Conservation (phyloP, 768 basidiomycete species). For the Termitomyces sp. region DNA sequence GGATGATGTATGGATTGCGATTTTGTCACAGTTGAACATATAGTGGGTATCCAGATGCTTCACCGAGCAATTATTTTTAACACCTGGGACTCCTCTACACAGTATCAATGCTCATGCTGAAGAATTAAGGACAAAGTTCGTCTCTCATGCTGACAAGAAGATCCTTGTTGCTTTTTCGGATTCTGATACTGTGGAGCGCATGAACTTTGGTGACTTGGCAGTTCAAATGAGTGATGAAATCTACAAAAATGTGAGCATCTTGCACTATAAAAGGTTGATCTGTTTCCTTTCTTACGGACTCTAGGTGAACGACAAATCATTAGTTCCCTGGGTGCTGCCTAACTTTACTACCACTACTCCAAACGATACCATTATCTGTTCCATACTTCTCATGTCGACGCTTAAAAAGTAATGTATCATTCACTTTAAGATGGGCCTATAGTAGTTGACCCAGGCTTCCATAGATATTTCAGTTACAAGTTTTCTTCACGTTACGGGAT, state of each 20-base stretch:
- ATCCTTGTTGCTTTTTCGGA: slow-evolving; percentile 19
- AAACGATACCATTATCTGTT: slow-evolving; percentile 5
- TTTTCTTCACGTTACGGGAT: slow-evolving; percentile 16
- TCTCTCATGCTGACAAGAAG: slow-evolving; percentile 29
- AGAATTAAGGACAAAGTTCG: slow-evolving; percentile 29
- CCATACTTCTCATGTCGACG: slow-evolving; percentile 7
- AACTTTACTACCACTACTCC: slow-evolving; percentile 3
- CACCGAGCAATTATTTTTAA: no score
- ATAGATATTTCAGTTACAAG: slow-evolving; percentile 15
- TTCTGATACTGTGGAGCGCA: slow-evolving; percentile 9
- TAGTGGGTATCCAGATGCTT: slow-evolving; percentile 14
- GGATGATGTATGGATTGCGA: slow-evolving; percentile 37
- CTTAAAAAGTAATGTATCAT: background rate
- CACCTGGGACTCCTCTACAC: background rate
- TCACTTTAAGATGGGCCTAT: background rate
- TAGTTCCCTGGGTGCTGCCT: slow-evolving; percentile 1
- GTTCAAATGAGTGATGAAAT: slow-evolving; percentile 19
- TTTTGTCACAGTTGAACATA: slow-evolving; percentile 32
- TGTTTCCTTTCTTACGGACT: background rate
- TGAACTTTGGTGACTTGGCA: slow-evolving; percentile 30
- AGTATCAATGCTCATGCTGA: slow-evolving; percentile 26
- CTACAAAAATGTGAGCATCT: background rate
- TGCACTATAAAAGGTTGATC: background rate
- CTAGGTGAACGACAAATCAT: slow-evolving; percentile 2
- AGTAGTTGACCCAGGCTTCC: background rate